These are phyloP conservation scores for Cymbidium sinense DNA, from an alignment of 106 monocot genomes.

Conservation along the genomic window DNA sequence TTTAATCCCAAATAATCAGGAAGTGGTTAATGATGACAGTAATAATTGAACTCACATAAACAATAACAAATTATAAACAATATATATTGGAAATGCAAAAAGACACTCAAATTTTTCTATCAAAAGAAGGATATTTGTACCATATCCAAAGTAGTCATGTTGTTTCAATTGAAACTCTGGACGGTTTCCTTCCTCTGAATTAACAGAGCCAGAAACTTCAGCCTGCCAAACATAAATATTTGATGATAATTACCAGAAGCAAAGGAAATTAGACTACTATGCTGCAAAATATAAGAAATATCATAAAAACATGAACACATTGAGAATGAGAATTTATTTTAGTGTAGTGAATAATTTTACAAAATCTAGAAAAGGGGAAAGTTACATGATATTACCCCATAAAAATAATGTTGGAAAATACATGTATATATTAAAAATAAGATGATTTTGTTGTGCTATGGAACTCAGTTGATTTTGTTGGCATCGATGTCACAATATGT, in stretches of 20 bases:
- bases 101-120: background rate
- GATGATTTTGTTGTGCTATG: background rate
- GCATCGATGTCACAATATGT: background rate
- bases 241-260: background rate
- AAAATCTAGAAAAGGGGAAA: background rate
- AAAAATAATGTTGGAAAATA: background rate
- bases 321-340: background rate
- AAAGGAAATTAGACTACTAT: background rate
- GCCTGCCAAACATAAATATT: slow-evolving; percentile 32
- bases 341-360: background rate
- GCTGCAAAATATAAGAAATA: background rate
- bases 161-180: slow-evolving; percentile 50
- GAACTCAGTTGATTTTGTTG: background rate
- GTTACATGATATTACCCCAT: background rate
- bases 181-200: slow-evolving; percentile 50
- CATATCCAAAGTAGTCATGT: slow-evolving; percentile 81
- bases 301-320: background rate
- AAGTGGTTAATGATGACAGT: background rate
- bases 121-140: slow-evolving; percentile 17
- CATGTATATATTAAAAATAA: background rate
- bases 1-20: background rate
- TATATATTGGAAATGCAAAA: background rate
- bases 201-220: slow-evolving; percentile 57
- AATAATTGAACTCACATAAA: background rate
- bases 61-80: background rate